These are phyloP conservation scores for Lyophyllum decastes DNA, from an alignment of 768 basidiomycete species.

Conservation along the genomic window DNA sequence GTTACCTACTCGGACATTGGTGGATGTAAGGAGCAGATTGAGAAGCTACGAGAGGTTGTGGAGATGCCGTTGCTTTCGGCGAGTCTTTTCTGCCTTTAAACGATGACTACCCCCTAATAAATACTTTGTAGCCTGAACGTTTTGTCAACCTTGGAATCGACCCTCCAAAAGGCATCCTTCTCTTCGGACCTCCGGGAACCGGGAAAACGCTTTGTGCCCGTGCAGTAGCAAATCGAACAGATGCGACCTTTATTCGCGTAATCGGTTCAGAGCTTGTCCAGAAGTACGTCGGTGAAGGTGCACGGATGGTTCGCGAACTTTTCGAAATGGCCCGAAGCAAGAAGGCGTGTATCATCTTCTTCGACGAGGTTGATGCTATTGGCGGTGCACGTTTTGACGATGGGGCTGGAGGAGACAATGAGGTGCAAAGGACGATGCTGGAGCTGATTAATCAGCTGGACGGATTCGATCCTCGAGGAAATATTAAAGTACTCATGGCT, in stretches of 20 bases:
- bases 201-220: constrained; percentile 98
- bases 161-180: constrained; percentile 95
- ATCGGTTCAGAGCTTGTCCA: constrained; percentile 99
- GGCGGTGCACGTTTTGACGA: constrained; percentile 98
- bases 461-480: constrained; percentile 98
- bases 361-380: constrained; percentile 98
- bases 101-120: constrained; percentile 11
- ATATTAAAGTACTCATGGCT: constrained; percentile 99
- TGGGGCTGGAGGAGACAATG: constrained; percentile 98
- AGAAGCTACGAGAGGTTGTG: constrained; percentile 97
- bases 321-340: constrained; percentile 99
- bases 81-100: constrained; percentile 27
- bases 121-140: constrained; percentile 79
- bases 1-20: constrained; percentile 98
- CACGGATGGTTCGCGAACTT: constrained; percentile 96
- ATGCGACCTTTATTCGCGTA: constrained; percentile 98
- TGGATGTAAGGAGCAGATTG: constrained; percentile 99
- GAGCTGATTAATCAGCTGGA: constrained; percentile 99
- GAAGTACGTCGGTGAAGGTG: constrained; percentile 99
- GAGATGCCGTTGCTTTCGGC: constrained; percentile 95
- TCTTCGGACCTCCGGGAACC: constrained; percentile 96
- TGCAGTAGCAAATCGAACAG: constrained; percentile 97
- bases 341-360: constrained; percentile 99
- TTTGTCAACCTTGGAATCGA: constrained; percentile 99
- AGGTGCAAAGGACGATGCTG: constrained; percentile 99